Conservation (phyloP, 2,329 filamentous ascomycete species). For the Xylaria sp. region DNA sequence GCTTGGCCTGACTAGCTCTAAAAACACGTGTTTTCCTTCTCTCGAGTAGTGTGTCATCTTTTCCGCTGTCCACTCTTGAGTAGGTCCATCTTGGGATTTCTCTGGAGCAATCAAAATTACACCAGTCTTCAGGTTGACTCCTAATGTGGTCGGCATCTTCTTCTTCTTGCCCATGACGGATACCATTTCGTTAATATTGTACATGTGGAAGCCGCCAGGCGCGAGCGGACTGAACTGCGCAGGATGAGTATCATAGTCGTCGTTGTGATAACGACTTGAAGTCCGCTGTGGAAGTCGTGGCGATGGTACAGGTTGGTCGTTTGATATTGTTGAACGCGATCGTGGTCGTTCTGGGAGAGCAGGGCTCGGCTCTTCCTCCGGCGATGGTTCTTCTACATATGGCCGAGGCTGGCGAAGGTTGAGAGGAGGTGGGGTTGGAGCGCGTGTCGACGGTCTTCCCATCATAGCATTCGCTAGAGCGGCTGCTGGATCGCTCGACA, state of each 20-base stretch:
- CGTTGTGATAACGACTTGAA: slow-evolving; percentile 41
- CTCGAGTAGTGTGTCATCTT: slow-evolving; percentile 97
- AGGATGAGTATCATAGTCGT: slow-evolving; percentile 14
- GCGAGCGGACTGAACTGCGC: slow-evolving; percentile 54
- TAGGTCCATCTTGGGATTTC: slow-evolving; percentile 78
- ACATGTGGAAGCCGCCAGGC: slow-evolving; percentile 87
- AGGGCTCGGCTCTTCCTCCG: slow-evolving; percentile 65
- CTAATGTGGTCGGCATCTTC: slow-evolving; percentile 96
- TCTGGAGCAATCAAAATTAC: slow-evolving; percentile 91
- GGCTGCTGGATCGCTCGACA: slow-evolving; percentile 56
- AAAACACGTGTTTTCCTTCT: slow-evolving; percentile 96
- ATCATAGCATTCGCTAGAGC: slow-evolving; percentile 64
- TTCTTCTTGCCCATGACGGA: slow-evolving; percentile 96
- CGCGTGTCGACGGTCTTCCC: slow-evolving; percentile 49
- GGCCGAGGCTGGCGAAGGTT: slow-evolving; percentile 57
- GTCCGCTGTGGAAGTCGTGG: slow-evolving; percentile 41
- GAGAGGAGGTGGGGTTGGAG: slow-evolving; percentile 59
- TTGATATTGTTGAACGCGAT: slow-evolving; percentile 36
- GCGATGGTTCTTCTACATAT: slow-evolving; percentile 62
- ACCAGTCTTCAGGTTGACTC: slow-evolving; percentile 89
- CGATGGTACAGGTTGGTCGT: slow-evolving; percentile 33
- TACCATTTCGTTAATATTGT: slow-evolving; percentile 97
- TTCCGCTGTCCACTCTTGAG: slow-evolving; percentile 92
- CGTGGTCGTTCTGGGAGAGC: slow-evolving; percentile 46
- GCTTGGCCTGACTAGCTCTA: slow-evolving; percentile 89